phyloP scores from a whole-genome alignment of 768 basidiomycete species.

The Gloeophyllum trabeum region DNA sequence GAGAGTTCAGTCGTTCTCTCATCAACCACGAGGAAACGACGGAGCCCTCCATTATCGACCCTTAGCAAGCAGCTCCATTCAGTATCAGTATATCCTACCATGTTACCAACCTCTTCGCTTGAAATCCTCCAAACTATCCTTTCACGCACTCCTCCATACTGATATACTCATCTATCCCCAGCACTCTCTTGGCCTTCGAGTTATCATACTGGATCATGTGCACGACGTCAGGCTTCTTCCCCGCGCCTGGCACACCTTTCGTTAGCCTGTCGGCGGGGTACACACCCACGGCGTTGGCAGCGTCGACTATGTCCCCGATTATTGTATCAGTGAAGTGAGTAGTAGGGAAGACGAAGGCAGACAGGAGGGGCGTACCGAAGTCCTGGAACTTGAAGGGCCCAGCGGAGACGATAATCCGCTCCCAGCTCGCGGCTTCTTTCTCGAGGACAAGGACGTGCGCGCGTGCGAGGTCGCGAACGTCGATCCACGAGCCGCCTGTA shows the following conservation, averaged over 20 bases:
- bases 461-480: conserved; percentile 19
- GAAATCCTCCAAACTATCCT: conserved; percentile 31
- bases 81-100: too few relatives aligned
- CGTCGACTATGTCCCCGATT: conserved; percentile 5
- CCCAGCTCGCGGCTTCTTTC: conserved; percentile 16
- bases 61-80: too few relatives aligned
- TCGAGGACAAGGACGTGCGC: conserved; percentile 14
- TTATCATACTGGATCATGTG: conserved; percentile 21
- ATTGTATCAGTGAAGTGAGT: conserved; percentile 3
- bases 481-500: conserved; percentile 10
- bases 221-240: conserved; percentile 11
- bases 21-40: too few relatives aligned
- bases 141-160: conserved; percentile 26
- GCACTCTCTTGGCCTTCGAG: conserved; percentile 25
- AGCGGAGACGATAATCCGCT: conserved; percentile 21
- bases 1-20: too few relatives aligned
- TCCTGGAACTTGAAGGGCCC: conserved; percentile 3
- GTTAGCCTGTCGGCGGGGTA: conserved; percentile 4
- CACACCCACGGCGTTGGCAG: conserved; percentile 1
- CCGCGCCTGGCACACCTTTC: conserved; percentile 3
- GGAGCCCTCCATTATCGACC: too few relatives aligned
- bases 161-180: conserved; percentile 28
- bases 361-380: neutral
- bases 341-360: neutral
- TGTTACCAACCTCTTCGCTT: conserved; percentile 29